phyloP scores from a whole-genome alignment of 202 grass and related monocot genomes.

The Bolboschoenoplectus hybrid region DNA sequence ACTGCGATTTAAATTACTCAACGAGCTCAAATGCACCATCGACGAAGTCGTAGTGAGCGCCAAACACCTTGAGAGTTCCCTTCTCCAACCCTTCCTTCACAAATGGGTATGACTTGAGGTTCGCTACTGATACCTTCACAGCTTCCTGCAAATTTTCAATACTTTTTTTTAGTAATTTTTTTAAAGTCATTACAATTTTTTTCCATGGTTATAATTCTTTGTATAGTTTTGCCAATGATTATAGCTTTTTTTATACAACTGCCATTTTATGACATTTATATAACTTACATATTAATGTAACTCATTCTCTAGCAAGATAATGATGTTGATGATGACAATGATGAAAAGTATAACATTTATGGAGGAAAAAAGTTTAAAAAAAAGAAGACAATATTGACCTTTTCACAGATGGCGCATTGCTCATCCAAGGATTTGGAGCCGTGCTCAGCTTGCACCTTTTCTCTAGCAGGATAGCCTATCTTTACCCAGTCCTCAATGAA shows the following conservation, averaged over 20 bases:
- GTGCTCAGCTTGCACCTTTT: constrained; percentile 58
- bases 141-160: constrained; percentile 56
- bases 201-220: neutral
- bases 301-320: neutral
- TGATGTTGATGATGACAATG: neutral
- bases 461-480: constrained; percentile 57
- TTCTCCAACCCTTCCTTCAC: constrained; percentile 62
- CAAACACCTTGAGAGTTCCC: constrained; percentile 72
- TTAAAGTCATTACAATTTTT: neutral
- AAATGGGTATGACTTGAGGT: constrained; percentile 82
- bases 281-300: neutral
- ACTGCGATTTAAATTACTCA: neutral
- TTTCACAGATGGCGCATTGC: constrained; percentile 68
- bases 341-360: neutral
- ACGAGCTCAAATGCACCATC: constrained; percentile 53
- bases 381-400: constrained; percentile 42
- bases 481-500: constrained; percentile 98
- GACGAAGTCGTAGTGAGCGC: constrained; percentile 82
- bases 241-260: neutral
- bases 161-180: neutral
- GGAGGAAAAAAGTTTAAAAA: neutral
- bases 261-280: neutral
- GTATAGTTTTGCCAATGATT: neutral
- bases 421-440: constrained; percentile 49
- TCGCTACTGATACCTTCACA: constrained; percentile 69